Evolutionary conservation across 2,329 filamentous ascomycete genomes (phyloP), one percentile per base, ranked within the genome.

Genomic region (Arachnomyces sp.): DNA sequence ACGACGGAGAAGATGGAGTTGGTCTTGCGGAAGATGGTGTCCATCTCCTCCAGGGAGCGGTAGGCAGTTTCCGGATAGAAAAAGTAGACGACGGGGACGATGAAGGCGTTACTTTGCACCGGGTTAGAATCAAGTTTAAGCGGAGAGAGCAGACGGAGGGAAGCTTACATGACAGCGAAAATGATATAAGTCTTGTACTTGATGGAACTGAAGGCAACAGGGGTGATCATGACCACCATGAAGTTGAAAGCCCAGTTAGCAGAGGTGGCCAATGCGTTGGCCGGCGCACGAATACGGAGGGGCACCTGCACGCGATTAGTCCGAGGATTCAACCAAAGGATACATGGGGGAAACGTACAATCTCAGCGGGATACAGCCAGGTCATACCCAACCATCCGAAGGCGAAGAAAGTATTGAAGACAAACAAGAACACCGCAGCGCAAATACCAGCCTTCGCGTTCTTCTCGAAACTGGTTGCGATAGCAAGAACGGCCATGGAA

Each of bases 21-120:
- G 2, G 71, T 72, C 45, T 75, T 75, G 55, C 68, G 68, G 66
- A 83, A 82, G 48, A 85, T 79, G 42, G 75, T 69, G 52, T 86
- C 81, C 60, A 86, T 78, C 56, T 85, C 81, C 58, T 85, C 81
- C 25, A 84, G 67, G 11, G 69, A 75, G 6, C 74, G 71, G 47
- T 69, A 71, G 7, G 74, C 74, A 2, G 75, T 79, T 52, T 79
- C 76, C 0, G 75, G 76, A 55, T 76, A 78, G 66, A 78, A 77
- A 60, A 77, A 74, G 60, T 77, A 79, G 35, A 74, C 69, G 6
- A 70, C 66, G 0, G 75, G 74, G 13, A 77, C 64, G 52, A 76
- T 76, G 48, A 65, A 63, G 12, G 71, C 72, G 52, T 77, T 77
- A 45, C 66, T 68, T n/a, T n/a, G n/a, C n/a, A 45, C 34, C 13